Evolutionary conservation across 169 alveolate species (phyloP).

Genomic region (Theileria orientalis): DNA sequence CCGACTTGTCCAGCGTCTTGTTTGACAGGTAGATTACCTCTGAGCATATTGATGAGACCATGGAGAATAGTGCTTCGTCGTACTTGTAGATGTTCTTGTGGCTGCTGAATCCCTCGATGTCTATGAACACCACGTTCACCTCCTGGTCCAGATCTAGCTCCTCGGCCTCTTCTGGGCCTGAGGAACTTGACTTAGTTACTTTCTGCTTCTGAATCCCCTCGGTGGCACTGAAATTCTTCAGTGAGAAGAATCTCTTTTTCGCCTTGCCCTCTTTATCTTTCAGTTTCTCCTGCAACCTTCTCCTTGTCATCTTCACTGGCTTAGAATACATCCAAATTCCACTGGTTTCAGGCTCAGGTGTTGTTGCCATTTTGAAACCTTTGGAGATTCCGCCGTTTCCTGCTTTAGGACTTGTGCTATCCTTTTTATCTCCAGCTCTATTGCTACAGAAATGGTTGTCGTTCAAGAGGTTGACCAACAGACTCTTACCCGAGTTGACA

Average conservation of each 20-base stretch:
- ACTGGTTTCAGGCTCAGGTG: slow-evolving; percentile 66
- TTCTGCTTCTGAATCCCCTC: slow-evolving; percentile 54
- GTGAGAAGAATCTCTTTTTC: slow-evolving; percentile 11
- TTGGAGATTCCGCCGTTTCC: slow-evolving; percentile 6
- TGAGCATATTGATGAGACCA: slow-evolving; percentile 66
- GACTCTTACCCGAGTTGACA: slow-evolving; percentile 77
- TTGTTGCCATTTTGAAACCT: slow-evolving; percentile 67
- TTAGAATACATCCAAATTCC: slow-evolving; percentile 80
- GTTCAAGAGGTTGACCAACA: slow-evolving; percentile 68
- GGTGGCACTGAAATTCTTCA: slow-evolving; percentile 41
- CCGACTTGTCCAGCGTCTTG: slow-evolving; percentile 66
- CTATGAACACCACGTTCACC: slow-evolving; percentile 73
- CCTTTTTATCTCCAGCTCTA: slow-evolving; percentile 3
- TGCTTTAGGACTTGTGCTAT: background rate
- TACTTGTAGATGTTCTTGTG: slow-evolving; percentile 66
- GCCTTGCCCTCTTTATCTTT: slow-evolving; percentile 42
- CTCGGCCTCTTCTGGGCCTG: slow-evolving; percentile 11
- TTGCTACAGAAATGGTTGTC: slow-evolving; percentile 63
- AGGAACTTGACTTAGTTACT: slow-evolving; percentile 9
- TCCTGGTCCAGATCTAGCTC: slow-evolving; percentile 34
- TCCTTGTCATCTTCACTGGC: slow-evolving; percentile 63
- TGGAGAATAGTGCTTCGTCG: slow-evolving; percentile 75
- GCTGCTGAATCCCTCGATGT: slow-evolving; percentile 75
- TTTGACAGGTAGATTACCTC: slow-evolving; percentile 71
- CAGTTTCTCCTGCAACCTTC: slow-evolving; percentile 30